A percentile compares a stretch with the other conserved stretches of the same genome.
phyloP scores from a whole-genome alignment of 805 yeast genomes.

The Wickerhamiella azymoides region DNA sequence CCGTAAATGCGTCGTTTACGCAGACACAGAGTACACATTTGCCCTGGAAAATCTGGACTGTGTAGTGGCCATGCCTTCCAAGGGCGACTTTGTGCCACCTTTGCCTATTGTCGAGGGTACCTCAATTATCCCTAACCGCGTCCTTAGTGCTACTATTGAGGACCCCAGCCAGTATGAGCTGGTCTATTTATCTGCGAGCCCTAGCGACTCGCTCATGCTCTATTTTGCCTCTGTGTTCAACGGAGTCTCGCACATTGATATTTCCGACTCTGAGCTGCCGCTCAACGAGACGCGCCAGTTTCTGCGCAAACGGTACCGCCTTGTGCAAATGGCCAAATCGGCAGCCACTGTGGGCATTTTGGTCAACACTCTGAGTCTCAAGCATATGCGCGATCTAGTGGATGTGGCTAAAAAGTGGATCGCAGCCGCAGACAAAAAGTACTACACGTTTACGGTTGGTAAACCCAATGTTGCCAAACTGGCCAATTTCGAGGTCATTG shows the following conservation, averaged over 20 bases:
- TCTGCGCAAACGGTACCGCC: conserved; percentile 67
- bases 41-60: conserved; percentile 28
- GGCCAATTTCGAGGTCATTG: conserved; percentile 90
- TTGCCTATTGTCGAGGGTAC: neutral
- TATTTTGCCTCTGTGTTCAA: conserved; percentile 59
- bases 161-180: conserved; percentile 36
- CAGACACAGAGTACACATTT: conserved; percentile 54
- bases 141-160: conserved; percentile 3
- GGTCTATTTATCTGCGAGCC: conserved; percentile 39
- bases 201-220: conserved; percentile 67
- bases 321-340: conserved; percentile 76
- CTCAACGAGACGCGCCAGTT: conserved; percentile 47
- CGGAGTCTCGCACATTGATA: conserved; percentile 12
- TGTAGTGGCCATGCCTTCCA: conserved; percentile 14
- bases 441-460: conserved; percentile 89
- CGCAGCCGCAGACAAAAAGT: conserved; percentile 70
- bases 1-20: conserved; percentile 40
- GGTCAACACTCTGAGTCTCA: conserved; percentile 75
- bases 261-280: neutral
- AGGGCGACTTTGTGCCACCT: conserved; percentile 14
- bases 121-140: conserved; percentile 10
- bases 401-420: conserved; percentile 48
- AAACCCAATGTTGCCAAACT: conserved; percentile 95
- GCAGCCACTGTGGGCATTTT: conserved; percentile 87
- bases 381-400: conserved; percentile 56